Base-by-base conservation (phyloP, 2,329 filamentous ascomycete genomes). In the Aspergillus ibericus region DNA sequence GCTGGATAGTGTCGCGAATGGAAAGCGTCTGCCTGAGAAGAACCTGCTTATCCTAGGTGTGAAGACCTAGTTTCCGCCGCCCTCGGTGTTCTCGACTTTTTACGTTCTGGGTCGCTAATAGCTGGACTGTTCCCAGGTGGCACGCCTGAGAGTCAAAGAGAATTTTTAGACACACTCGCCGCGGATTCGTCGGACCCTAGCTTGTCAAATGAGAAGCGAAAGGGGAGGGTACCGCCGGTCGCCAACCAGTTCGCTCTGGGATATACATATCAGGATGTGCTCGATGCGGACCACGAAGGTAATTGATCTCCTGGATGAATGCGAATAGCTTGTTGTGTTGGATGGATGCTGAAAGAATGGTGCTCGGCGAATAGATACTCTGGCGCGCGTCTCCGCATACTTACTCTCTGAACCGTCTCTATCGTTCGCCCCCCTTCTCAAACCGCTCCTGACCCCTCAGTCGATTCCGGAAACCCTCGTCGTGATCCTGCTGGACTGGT, bases 281-380 rank as follows among this genome's bases (percentile, higher is more conserved):
- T 96, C 36, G 93, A 97, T 75, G 89, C 91, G 57, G 93, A 97
- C 72, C 92, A 96, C 75, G 93, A 97, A 82, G 91, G 91, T 92
- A 56, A 35, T 27, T 44, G 18, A 18, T 40, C 13, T 22, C 32
- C 15, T 8, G 12, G 27, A 8, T 22, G 29, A 16, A 12, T 10
- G n/a, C n/a, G 29, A 3, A 27, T 20, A 2, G 13, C 9, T 34
- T n/a, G 6, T 13, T 56, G 36, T 22, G 16, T 36, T 27, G 35
- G 16, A 22, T 20, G 20, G 40, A 44, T 49, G 48, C 49, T 47
- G 2, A 35, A 32, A 13, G 27, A 12, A 25, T 10, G 8, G 9
- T 52, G 27, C 16, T 48, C 8, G 22, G 18, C 18, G 8, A 55
- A 36, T 25, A 93, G 93, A 97, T 78, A 93, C 89, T 25, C 84